These are phyloP conservation scores for Musa itinerans DNA, from an alignment of 176 grass and related monocot genomes.

Conservation along the genomic window DNA sequence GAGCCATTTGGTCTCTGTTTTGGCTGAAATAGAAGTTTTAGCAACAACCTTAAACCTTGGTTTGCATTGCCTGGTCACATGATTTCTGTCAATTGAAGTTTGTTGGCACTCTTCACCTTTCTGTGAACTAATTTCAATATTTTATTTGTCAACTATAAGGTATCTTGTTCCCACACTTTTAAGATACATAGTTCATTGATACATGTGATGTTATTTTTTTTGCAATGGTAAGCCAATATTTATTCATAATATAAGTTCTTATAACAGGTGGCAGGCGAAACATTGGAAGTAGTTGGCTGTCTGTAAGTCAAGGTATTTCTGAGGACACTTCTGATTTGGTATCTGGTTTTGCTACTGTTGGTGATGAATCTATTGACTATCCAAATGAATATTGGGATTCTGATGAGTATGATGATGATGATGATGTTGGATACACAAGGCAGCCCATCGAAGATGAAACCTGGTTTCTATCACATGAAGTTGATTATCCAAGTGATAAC, in stretches of 20 bases:
- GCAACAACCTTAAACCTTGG: too few relatives aligned
- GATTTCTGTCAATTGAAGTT: too few relatives aligned
- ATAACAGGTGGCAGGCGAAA: slow-evolving; percentile 55
- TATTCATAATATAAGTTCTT: not conserved
- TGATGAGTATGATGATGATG: slow-evolving; percentile 83
- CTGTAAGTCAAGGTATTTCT: slow-evolving; percentile 94
- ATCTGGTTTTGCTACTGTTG: slow-evolving; percentile 76
- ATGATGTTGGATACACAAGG: slow-evolving; percentile 89
- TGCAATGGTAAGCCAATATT: not conserved
- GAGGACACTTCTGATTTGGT: slow-evolving; percentile 85
- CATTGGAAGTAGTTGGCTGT: slow-evolving; percentile 71
- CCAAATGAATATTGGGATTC: slow-evolving; percentile 99
- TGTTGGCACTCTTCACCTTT: too few relatives aligned
- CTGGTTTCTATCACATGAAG: slow-evolving; percentile 95
- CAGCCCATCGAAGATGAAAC: slow-evolving; percentile 97
- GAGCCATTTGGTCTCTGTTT: not conserved
- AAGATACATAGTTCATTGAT: too few relatives aligned
- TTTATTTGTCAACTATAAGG: too few relatives aligned
- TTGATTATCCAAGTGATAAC: slow-evolving; percentile 96
- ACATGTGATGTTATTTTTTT: too few relatives aligned
- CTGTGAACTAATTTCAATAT: too few relatives aligned
- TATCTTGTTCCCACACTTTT: too few relatives aligned
- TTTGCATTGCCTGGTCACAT: too few relatives aligned
- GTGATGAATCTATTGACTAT: slow-evolving; percentile 76
- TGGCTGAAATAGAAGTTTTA: too few relatives aligned